These are phyloP conservation scores for Nakazawaea pomicola DNA, from an alignment of 805 yeast species.

Conservation along the genomic window DNA sequence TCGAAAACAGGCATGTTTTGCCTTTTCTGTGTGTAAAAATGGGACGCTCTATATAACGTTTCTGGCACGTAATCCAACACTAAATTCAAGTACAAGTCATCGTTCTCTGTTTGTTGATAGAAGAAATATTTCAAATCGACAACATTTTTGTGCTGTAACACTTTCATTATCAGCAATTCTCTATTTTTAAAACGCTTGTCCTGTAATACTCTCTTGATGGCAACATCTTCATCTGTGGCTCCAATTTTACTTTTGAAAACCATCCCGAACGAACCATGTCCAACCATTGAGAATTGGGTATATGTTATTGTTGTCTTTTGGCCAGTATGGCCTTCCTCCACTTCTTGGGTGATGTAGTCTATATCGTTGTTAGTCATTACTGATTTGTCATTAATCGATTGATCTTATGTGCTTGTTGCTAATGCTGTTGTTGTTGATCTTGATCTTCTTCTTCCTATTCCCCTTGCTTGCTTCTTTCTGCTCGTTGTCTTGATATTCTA, in stretches of 20 bases:
- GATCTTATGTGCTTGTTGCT: too few relatives aligned
- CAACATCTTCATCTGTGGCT: constrained; percentile 76
- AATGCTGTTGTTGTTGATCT: background rate
- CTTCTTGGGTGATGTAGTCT: constrained; percentile 51
- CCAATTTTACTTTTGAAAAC: constrained; percentile 84
- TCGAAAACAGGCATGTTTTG: constrained; percentile 85
- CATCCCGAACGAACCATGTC: constrained; percentile 99
- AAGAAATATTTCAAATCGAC: constrained; percentile 86
- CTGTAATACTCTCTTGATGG: constrained; percentile 93
- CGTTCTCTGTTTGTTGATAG: constrained; percentile 70
- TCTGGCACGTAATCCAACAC: constrained; percentile 95
- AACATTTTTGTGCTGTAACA: constrained; percentile 79
- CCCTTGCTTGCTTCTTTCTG: too few relatives aligned
- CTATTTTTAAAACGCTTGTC: constrained; percentile 92
- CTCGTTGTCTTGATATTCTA: too few relatives aligned
- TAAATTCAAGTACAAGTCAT: constrained; percentile 80
- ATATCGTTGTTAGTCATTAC: constrained; percentile 8
- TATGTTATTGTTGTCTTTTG: constrained; percentile 59
- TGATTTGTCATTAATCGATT: too few relatives aligned
- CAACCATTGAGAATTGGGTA: constrained; percentile 78
- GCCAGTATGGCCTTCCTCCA: constrained; percentile 68
- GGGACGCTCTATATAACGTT: constrained; percentile 85
- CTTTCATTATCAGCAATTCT: constrained; percentile 92
- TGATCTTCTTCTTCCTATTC: too few relatives aligned
- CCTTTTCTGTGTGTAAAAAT: constrained; percentile 66